Base-by-base conservation (phyloP, 176 grass and related monocot genomes). In the Phragmites australis region DNA sequence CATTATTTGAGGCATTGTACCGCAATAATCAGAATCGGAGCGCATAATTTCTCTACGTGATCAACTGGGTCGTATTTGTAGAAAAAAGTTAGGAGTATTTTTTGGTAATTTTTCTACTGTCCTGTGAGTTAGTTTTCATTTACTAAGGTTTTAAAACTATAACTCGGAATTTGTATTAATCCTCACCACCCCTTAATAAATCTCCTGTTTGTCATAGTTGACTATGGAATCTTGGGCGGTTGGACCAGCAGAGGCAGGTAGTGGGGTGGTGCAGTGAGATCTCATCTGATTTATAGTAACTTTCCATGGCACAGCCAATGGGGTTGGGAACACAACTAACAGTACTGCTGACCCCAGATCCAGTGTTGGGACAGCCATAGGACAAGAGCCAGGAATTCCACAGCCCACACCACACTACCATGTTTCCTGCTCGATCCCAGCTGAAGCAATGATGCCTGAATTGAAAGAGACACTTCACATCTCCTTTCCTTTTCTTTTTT, bases 381-480 rank as follows among this genome's bases (percentile, higher is more conserved):
- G 77, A 85, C 87, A 76, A 64, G 82, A 70, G 70, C 29, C 87
- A 75, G 76, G 76, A 75, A 84, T 76, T 89, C 81, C 81, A 89
- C 76, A 84, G 37, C 82, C 82, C 76, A 76, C 64, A 69, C 70
- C 82, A 64, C 82, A 72, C 53, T 62, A 50, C 75, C 26, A 75
- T 84, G 87, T 81, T 70, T 62, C 75, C 26, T 72, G 44, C 25
- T 62, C 15, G 9, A n/a, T 47, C n/a, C 31, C n/a, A n/a, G n/a
- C 68, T 45, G 52, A 65, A 31, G 81, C 4, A 32, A 84, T 69
- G 57, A 73, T 83, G 75, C 67, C 42, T 57, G n/a, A 30, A n/a
- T 12, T 87, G 63, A 81, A 81, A 89, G 77, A 31, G 55, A 81
- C 71, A 76, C 65, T 48, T 61, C 60, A 15, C 29, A 56, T 68